Conservation (phyloP, 495 filamentous ascomycete genomes). For the Penicillium salamii region DNA sequence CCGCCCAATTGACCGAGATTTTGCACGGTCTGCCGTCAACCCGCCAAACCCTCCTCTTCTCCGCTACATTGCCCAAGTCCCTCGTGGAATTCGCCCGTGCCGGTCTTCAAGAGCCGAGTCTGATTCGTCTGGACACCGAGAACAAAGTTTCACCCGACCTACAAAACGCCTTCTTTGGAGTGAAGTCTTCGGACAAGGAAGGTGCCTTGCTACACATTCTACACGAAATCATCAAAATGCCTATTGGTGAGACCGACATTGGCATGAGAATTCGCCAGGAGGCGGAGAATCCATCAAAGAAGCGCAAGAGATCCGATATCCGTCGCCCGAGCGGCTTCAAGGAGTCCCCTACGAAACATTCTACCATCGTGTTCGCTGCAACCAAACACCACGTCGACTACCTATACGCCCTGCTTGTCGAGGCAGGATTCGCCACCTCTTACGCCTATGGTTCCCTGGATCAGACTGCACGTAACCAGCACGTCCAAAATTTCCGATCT, state of each 20-base stretch:
- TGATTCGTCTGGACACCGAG: constrained; percentile 88
- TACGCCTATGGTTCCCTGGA: constrained; percentile 92
- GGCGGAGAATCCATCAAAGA: constrained; percentile 53
- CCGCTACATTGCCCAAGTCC: constrained; percentile 87
- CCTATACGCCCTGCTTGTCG: constrained; percentile 65
- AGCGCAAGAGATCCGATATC: constrained; percentile 60
- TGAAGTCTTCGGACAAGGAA: constrained; percentile 91
- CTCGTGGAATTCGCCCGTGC: constrained; percentile 95
- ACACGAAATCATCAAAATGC: constrained; percentile 90
- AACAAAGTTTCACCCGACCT: constrained; percentile 94
- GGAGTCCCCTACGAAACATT: constrained; percentile 57
- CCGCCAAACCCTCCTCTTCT: constrained; percentile 90
- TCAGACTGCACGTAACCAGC: constrained; percentile 84
- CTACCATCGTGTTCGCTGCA: constrained; percentile 89
- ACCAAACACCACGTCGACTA: constrained; percentile 99
- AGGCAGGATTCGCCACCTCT: constrained; percentile 81
- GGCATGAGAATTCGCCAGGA: constrained; percentile 34
- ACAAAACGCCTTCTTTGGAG: constrained; percentile 86
- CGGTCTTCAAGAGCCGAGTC: constrained; percentile 81
- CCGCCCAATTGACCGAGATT: constrained; percentile 89
- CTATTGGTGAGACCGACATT: constrained; percentile 65
- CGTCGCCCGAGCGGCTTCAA: constrained; percentile 32
- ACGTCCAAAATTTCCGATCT: constrained; percentile 81
- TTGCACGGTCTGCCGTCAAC: constrained; percentile 78
- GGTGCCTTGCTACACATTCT: constrained; percentile 86